A percentile compares a stretch with the other conserved stretches of the same genome.
Conservation (phyloP, 495 filamentous ascomycete species). For the Articulospora tetracladia region DNA sequence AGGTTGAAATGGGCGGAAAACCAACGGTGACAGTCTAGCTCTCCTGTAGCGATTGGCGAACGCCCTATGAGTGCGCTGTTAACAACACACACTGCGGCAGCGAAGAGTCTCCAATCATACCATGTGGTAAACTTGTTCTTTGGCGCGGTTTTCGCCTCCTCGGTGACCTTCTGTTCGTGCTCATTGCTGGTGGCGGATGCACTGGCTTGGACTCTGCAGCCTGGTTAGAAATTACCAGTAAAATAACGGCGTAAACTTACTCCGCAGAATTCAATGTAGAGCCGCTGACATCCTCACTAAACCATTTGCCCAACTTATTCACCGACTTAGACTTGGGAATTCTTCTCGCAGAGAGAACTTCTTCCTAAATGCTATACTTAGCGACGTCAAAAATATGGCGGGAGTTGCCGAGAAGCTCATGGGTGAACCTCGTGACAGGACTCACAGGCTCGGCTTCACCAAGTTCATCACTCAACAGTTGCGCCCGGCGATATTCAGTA, state of each 20-base stretch:
- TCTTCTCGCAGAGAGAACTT: conserved; percentile 13
- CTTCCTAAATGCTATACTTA: conserved; percentile 13
- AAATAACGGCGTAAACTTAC: not conserved
- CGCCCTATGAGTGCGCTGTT: not conserved
- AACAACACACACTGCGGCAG: not conserved
- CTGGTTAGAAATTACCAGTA: not conserved
- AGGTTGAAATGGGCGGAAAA: not conserved
- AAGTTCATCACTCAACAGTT: not conserved
- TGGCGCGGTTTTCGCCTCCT: not conserved
- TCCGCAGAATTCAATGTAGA: not conserved
- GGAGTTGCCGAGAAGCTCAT: conserved; percentile 3
- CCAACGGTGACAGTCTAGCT: not conserved
- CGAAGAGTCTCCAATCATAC: not conserved
- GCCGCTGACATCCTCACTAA: not conserved
- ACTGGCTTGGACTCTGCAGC: not conserved
- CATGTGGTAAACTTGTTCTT: not conserved
- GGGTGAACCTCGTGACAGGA: not conserved
- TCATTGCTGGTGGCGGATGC: not conserved
- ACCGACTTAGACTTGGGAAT: not conserved
- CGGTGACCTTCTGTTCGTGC: not conserved
- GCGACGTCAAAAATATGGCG: conserved; percentile 7
- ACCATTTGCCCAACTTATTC: not conserved
- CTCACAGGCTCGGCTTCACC: not conserved
- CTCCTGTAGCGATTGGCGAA: not conserved
- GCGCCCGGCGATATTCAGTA: not conserved